Percentiles rank a stretch among this genome's conserved stretches.
Conservation (phyloP, 148 eudicot species). For the Vaccinium vitisidaea region DNA sequence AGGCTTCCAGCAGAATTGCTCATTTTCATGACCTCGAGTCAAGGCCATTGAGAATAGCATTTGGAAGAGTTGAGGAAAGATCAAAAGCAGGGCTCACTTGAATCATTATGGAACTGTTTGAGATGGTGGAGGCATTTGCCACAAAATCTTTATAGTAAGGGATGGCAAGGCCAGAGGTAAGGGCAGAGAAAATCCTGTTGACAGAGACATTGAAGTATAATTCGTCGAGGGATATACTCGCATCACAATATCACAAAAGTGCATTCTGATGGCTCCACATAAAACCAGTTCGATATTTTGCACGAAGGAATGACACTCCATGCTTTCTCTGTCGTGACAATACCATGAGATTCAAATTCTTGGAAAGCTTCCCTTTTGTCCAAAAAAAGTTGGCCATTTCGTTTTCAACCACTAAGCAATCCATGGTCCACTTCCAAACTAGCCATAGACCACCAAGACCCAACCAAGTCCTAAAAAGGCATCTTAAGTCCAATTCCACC, state of each 20-base stretch:
- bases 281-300: background rate
- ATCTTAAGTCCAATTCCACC: constrained; percentile 29
- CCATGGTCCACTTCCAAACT: constrained; percentile 21
- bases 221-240: constrained; percentile 38
- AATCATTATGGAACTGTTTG: constrained; percentile 39
- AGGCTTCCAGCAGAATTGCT: constrained; percentile 61
- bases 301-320: background rate
- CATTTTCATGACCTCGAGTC: constrained; percentile 68
- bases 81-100: constrained; percentile 48
- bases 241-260: constrained; percentile 66
- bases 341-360: constrained; percentile 18
- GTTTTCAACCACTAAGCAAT: constrained; percentile 5
- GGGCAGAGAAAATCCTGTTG: constrained; percentile 42
- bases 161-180: constrained; percentile 40
- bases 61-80: constrained; percentile 21
- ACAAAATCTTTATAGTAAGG: constrained; percentile 61
- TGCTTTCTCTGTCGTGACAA: background rate
- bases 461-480: constrained; percentile 38
- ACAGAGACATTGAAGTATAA: constrained; percentile 57
- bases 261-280: constrained; percentile 29
- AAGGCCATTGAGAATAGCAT: constrained; percentile 61
- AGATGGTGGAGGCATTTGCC: constrained; percentile 42
- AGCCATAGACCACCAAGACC: constrained; percentile 32
- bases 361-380: constrained; percentile 9
- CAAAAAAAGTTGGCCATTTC: constrained; percentile 13